Evolutionary conservation across 495 filamentous ascomycete species (phyloP).

Genomic region (Stereocaulon alpinum): DNA sequence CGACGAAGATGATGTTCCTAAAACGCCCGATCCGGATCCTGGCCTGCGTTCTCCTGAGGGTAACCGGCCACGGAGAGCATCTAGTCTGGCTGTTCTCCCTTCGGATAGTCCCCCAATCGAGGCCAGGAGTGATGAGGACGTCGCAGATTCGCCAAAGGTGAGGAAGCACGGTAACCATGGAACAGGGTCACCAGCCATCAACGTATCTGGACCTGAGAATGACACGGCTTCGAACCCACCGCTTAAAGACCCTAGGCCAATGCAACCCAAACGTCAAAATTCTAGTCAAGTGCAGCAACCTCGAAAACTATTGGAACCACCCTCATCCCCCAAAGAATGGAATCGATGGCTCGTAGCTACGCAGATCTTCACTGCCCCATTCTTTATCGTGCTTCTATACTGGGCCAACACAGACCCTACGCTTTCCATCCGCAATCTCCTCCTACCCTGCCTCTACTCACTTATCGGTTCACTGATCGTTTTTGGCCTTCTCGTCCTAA

Average conservation of each 20-base stretch:
- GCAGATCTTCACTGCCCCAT: conserved; percentile 79
- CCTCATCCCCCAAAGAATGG: conserved; percentile 50
- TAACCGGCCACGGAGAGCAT: conserved; percentile 19
- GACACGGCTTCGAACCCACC: conserved; percentile 3
- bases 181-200: conserved; percentile 17
- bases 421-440: conserved; percentile 38
- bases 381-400: conserved; percentile 66
- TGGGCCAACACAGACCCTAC: conserved; percentile 61
- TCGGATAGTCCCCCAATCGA: conserved; percentile 33
- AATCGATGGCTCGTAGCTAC: conserved; percentile 80
- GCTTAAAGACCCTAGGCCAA: conserved; percentile 18
- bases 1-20: conserved; percentile 32
- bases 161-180: conserved; percentile 4
- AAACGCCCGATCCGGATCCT: conserved; percentile 29
- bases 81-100: conserved; percentile 32
- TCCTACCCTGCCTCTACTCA: conserved; percentile 55
- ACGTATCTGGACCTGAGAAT: conserved; percentile 9
- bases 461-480: conserved; percentile 59
- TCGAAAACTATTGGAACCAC: conserved; percentile 1
- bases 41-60: conserved; percentile 32
- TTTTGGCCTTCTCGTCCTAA: conserved; percentile 50
- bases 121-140: not conserved
- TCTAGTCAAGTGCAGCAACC: not conserved
- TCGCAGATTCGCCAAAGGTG: not conserved
- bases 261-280: conserved; percentile 9